A percentile compares a stretch with the other conserved stretches of the same genome.
phyloP scores from a whole-genome alignment of 2,329 filamentous ascomycete species.

The Pseudogymnoascus sp. region DNA sequence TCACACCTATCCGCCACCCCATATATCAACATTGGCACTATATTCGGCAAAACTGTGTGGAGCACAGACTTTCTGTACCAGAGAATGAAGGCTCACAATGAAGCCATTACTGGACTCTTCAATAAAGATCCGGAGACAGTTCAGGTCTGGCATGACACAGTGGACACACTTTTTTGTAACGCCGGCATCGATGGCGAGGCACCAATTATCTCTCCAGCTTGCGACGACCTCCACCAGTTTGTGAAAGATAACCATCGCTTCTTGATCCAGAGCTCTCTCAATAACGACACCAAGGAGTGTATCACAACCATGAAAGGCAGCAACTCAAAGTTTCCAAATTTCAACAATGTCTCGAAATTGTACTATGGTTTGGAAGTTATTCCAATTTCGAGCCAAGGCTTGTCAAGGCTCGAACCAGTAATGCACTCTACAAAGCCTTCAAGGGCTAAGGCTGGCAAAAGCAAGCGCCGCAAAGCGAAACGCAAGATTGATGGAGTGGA shows the following conservation, averaged over 20 bases:
- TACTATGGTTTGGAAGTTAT: neutral
- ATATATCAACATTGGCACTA: conserved; percentile 1
- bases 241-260: neutral
- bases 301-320: neutral
- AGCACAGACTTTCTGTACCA: neutral
- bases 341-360: neutral
- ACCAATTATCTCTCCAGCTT: neutral
- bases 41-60: neutral
- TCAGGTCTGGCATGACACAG: neutral
- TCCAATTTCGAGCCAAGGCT: neutral
- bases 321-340: neutral
- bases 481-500: neutral
- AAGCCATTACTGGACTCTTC: neutral
- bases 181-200: neutral
- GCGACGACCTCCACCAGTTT: neutral
- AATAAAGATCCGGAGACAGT: neutral
- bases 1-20: neutral
- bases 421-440: neutral
- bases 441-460: neutral
- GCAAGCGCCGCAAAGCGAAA: neutral
- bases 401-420: neutral
- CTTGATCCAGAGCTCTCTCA: neutral
- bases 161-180: neutral
- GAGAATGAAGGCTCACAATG: neutral
- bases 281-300: neutral